A percentile compares a stretch with the other conserved stretches of the same genome.
phyloP scores from a whole-genome alignment of 2,329 filamentous ascomycete genomes.

The Sporothrix protearum region DNA sequence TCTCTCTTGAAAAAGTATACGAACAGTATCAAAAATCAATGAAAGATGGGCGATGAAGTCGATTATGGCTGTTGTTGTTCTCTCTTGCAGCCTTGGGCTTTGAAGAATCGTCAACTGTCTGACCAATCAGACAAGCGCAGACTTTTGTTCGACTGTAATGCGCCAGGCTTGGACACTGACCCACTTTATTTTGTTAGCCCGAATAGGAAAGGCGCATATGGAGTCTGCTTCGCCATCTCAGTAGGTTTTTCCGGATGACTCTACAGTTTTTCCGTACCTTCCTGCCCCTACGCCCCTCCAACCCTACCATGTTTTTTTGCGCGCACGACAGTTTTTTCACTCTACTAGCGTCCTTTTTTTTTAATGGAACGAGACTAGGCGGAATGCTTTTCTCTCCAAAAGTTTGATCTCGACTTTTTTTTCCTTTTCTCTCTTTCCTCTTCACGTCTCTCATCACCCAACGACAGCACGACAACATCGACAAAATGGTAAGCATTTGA shows the following conservation, averaged over 20 bases:
- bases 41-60: background rate
- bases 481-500: constrained; percentile 61
- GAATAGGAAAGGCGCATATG: background rate
- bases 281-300: constrained; percentile 23
- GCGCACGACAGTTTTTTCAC: constrained; percentile 25
- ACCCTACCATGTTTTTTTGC: constrained; percentile 26
- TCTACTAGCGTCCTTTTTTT: constrained; percentile 17
- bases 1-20: background rate
- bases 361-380: background rate
- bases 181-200: constrained; percentile 16
- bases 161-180: background rate
- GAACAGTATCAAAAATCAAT: background rate
- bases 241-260: background rate
- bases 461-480: constrained; percentile 42
- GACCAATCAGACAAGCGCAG: constrained; percentile 19
- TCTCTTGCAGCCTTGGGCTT: constrained; percentile 22
- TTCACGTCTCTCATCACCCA: constrained; percentile 32
- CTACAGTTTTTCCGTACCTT: constrained; percentile 17
- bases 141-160: background rate
- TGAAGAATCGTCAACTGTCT: background rate
- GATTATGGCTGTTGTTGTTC: background rate
- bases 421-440: constrained; percentile 25
- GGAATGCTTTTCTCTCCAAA: constrained; percentile 16
- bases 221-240: background rate
- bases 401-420: constrained; percentile 2